A percentile compares a stretch with the other conserved stretches of the same genome.
These are phyloP conservation scores for Ceratocystis colombiana DNA, from an alignment of 2,329 filamentous ascomycete species.

Conservation along the genomic window DNA sequence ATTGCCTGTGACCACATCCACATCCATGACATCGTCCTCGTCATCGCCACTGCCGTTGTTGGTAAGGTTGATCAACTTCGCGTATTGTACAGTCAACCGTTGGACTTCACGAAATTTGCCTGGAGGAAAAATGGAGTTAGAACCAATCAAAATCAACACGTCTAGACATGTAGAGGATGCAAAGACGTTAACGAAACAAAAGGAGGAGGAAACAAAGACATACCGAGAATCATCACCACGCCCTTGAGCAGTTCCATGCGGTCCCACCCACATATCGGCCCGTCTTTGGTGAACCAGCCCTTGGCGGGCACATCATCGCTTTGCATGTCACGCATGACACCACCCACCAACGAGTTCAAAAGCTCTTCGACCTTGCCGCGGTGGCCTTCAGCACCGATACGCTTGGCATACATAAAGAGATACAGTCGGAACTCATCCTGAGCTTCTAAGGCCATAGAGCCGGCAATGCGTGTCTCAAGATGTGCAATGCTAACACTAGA, in stretches of 20 bases:
- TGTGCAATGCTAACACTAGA: constrained; percentile 86
- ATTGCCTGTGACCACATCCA: constrained; percentile 15
- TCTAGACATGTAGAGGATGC: not conserved
- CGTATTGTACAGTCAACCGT: constrained; percentile 88
- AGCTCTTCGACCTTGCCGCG: constrained; percentile 88
- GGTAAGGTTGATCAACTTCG: constrained; percentile 61
- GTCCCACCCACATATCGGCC: constrained; percentile 82
- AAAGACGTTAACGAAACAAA: not conserved
- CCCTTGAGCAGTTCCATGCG: constrained; percentile 78
- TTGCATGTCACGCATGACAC: constrained; percentile 51
- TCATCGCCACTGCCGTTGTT: constrained; percentile 36
- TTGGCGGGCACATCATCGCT: constrained; percentile 30
- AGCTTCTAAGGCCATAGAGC: constrained; percentile 71
- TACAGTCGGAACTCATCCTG: constrained; percentile 91
- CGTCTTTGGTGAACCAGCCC: constrained; percentile 57
- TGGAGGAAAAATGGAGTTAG: constrained; percentile 33
- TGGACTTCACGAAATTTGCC: constrained; percentile 94
- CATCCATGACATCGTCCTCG: constrained; percentile 28
- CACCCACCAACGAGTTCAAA: constrained; percentile 68
- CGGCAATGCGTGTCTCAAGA: constrained; percentile 87
- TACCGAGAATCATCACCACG: constrained; percentile 86
- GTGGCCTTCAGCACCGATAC: constrained; percentile 80
- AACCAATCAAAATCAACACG: not conserved
- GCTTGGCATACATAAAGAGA: constrained; percentile 95
- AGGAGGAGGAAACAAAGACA: constrained; percentile 32